phyloP scores from a whole-genome alignment of 2,329 filamentous ascomycete genomes.

The Orbilia blumenaviensis region DNA sequence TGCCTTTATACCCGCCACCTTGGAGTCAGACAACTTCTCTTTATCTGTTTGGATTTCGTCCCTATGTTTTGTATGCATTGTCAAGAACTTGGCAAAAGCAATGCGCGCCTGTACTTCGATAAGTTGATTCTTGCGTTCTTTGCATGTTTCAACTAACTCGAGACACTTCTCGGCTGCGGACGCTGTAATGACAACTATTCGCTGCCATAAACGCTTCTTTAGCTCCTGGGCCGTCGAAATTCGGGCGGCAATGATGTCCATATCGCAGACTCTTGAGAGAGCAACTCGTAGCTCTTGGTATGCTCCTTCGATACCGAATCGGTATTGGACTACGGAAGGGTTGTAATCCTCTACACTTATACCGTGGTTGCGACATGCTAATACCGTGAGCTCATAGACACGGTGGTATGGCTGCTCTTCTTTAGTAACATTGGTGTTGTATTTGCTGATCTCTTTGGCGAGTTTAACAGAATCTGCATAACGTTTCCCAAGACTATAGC shows the following conservation, averaged over 20 bases:
- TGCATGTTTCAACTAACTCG: not conserved
- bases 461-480: not conserved
- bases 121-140: not conserved
- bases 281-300: conserved; percentile 30
- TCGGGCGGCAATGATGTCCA: conserved; percentile 12
- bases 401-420: conserved; percentile 48
- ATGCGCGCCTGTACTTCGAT: conserved; percentile 40
- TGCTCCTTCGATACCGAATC: conserved; percentile 41
- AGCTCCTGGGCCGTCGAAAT: not conserved
- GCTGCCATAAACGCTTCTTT: not conserved
- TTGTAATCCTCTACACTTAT: conserved; percentile 17
- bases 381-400: conserved; percentile 30
- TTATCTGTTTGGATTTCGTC: conserved; percentile 9
- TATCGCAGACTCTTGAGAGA: conserved; percentile 17
- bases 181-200: not conserved
- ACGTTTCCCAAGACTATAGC: not conserved
- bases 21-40: conserved; percentile 21
- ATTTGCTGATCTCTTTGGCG: not conserved
- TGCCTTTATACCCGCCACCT: not conserved
- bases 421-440: conserved; percentile 5
- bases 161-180: not conserved
- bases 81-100: conserved; percentile 1
- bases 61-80: not conserved
- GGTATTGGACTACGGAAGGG: conserved; percentile 34
- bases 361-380: conserved; percentile 14